These are phyloP conservation scores for Oryza meridionalis DNA, from an alignment of 176 grass and related monocot species.

Conservation along the genomic window DNA sequence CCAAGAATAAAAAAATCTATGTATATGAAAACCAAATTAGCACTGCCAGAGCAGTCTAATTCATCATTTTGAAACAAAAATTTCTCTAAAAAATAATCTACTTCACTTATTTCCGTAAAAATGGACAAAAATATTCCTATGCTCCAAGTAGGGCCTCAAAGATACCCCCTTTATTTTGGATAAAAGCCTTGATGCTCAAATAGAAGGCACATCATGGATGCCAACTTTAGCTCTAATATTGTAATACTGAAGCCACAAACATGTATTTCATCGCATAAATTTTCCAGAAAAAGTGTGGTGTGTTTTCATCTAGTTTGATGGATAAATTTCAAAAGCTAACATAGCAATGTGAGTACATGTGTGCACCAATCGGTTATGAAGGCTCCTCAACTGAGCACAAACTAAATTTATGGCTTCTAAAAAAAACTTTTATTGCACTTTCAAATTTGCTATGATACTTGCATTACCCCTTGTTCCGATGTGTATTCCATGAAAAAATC, in stretches of 20 bases:
- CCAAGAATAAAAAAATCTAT: no score
- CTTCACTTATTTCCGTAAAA: background rate
- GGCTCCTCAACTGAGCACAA: background rate
- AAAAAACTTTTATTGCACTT: background rate
- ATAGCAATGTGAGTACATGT: no score
- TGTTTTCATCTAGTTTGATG: no score
- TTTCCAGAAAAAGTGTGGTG: no score
- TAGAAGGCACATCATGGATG: no score
- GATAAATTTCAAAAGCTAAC: no score
- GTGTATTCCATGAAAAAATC: background rate
- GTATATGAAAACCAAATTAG: background rate
- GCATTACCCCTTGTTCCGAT: background rate
- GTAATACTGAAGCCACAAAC: no score
- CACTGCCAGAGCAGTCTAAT: no score
- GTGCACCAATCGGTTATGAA: background rate
- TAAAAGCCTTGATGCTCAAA: background rate
- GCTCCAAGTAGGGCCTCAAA: background rate
- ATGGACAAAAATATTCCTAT: background rate
- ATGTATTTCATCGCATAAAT: no score
- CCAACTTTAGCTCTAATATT: no score
- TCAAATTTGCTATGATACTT: background rate
- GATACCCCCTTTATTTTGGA: background rate
- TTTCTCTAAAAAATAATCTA: background rate
- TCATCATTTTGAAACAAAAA: background rate
- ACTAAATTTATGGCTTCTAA: constrained; percentile 4